A percentile compares a stretch with the other conserved stretches of the same genome.
These are phyloP conservation scores for Podila clonocystis DNA, from an alignment of 192 early-diverging fungal species.

Conservation along the genomic window DNA sequence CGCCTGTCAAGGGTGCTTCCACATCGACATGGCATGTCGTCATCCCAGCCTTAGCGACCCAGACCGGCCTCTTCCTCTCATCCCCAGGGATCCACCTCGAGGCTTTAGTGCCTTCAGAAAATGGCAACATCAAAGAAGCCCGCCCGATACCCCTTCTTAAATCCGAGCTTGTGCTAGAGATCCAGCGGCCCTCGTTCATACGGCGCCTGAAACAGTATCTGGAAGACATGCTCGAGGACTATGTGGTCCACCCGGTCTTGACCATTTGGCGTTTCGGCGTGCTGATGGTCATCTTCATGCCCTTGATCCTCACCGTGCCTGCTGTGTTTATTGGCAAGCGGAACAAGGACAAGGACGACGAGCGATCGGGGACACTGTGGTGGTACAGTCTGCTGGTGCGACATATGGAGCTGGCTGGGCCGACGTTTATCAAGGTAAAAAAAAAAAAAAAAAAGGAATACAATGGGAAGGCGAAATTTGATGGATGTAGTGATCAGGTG, in stretches of 20 bases:
- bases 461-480: not conserved
- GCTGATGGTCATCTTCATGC: conserved; percentile 76
- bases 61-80: conserved; percentile 16
- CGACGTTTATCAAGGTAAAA: conserved; percentile 94
- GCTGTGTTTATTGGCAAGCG: conserved; percentile 63
- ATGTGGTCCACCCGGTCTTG: conserved; percentile 63
- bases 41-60: conserved; percentile 32
- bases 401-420: conserved; percentile 88
- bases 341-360: conserved; percentile 54
- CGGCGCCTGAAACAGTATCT: conserved; percentile 27
- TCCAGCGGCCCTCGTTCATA: conserved; percentile 24
- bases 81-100: conserved; percentile 20
- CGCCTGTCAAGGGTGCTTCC: not conserved
- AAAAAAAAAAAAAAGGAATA: not conserved
- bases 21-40: conserved; percentile 17
- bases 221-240: conserved; percentile 53
- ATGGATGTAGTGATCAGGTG: too few relatives aligned
- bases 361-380: conserved; percentile 74
- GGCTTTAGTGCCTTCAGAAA: conserved; percentile 7
- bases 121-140: not conserved
- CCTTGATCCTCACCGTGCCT: conserved; percentile 70
- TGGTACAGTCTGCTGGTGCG: conserved; percentile 86
- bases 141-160: conserved; percentile 28
- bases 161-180: conserved; percentile 20
- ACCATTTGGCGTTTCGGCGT: conserved; percentile 67